Evolutionary conservation across 139 green algal genomes (phyloP).

Genomic region (Volvox africanus): DNA sequence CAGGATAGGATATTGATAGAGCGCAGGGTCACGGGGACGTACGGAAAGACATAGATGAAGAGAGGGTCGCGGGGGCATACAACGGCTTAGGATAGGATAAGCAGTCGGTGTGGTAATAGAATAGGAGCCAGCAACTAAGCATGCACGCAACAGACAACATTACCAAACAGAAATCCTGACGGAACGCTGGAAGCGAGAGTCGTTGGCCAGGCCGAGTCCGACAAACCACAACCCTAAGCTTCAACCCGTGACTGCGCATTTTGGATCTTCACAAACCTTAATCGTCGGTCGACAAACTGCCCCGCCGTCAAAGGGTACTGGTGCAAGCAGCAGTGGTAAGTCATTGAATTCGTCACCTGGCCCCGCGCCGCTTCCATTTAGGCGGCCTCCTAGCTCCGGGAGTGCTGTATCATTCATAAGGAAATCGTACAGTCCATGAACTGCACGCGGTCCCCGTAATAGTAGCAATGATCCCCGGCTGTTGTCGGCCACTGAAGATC

Average conservation of each 20-base stretch:
- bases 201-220: no score
- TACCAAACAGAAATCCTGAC: neutral
- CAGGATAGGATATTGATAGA: no score
- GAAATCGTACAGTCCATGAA: constrained; percentile 76
- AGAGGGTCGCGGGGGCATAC: no score
- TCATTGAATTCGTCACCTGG: constrained; percentile 43
- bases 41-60: no score
- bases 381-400: neutral
- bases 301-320: constrained; percentile 66
- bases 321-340: constrained; percentile 74
- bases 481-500: constrained; percentile 47
- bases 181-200: neutral
- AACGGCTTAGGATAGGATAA: neutral
- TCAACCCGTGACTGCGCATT: neutral
- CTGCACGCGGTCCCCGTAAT: constrained; percentile 60
- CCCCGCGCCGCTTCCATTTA: neutral
- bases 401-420: constrained; percentile 61
- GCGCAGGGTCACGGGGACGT: no score
- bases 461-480: constrained; percentile 68
- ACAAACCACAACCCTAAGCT: no score
- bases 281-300: constrained; percentile 35
- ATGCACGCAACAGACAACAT: neutral
- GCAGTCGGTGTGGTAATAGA: no score
- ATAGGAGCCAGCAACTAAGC: neutral
- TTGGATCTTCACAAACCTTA: constrained; percentile 12